Base-by-base conservation (phyloP, 2,329 filamentous ascomycete genomes). In the Thelonectria olida region DNA sequence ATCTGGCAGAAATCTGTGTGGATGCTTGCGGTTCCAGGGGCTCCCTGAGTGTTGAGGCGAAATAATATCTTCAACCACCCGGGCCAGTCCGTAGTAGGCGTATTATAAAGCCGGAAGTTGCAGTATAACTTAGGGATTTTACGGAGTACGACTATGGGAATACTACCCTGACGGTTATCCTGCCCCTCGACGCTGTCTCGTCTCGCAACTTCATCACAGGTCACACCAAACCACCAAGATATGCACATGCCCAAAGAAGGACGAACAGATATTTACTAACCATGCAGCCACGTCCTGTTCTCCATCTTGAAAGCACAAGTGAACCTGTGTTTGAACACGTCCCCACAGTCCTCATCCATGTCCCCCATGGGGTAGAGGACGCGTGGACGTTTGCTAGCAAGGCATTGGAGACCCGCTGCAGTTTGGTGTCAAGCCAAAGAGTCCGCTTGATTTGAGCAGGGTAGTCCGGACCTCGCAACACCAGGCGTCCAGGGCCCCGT, bases 341-440 rank as follows among this genome's bases (percentile, higher is more conserved):
- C 41, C 27, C 25, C 42, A 42, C 15, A 22, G 34, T 22, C 25
- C 22, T 41, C 17, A 38, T 19, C 34, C n/a, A 39, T 12, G 17
- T n/a, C 17, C 42, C 41, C 36, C 55, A 49, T 53, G 56, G 56
- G 50, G 56, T 42, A 44, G 34, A 28, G 50, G 56, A 54, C 56
- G 56, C 56, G 56, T 44, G 56, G 56, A 59, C 45, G 13, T 13
- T 49, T 12, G 28, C 56, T n/a, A 54, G 48, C 25, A 31, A 25
- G 34, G 27, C 34, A 50, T 50, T 20, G 15, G 15, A 28, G 34
- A 25, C 42, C 22, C 19, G 25, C 44, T 36, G 19, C 19, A 22
- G 28, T 22, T 7, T 22, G 41, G 27, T 23, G 28, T n/a, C n/a
- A 7, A 22, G 22, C 42, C 53, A 39, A 28, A 23, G 38, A 31